Conservation (phyloP, 1,139 yeast species). For the Yamadazyma aaseri region DNA sequence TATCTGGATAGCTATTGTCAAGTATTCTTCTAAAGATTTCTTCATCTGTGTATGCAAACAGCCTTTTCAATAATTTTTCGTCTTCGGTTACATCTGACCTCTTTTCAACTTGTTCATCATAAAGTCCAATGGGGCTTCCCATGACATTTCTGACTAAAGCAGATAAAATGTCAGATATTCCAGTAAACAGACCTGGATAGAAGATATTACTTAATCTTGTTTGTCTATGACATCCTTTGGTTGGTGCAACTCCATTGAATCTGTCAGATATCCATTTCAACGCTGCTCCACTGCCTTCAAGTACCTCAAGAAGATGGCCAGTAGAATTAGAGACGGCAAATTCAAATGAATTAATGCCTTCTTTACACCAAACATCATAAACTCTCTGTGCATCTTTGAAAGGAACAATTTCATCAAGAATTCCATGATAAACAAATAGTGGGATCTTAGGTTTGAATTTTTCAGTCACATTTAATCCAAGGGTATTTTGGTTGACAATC, state of each 20-base stretch:
- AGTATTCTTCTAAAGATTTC: too few species aligned
- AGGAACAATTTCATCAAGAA: slow-evolving; percentile 30
- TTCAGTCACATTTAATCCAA: slow-evolving; percentile 14
- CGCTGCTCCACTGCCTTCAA: slow-evolving; percentile 31
- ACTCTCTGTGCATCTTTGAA: slow-evolving; percentile 23
- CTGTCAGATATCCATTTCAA: slow-evolving; percentile 24
- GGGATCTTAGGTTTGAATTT: slow-evolving; percentile 28
- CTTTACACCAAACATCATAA: slow-evolving; percentile 30
- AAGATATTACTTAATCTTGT: slow-evolving; percentile 22
- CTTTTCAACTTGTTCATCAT: neutral
- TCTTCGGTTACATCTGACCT: neutral
- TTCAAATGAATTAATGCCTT: slow-evolving; percentile 29
- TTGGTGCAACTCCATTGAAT: slow-evolving; percentile 21
- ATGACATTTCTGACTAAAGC: slow-evolving; percentile 10
- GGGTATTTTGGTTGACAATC: slow-evolving; percentile 19
- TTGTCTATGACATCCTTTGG: slow-evolving; percentile 27
- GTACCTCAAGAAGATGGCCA: slow-evolving; percentile 27
- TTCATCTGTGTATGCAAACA: too few species aligned
- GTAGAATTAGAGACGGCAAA: slow-evolving; percentile 23
- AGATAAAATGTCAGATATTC: slow-evolving; percentile 5
- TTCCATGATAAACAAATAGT: slow-evolving; percentile 33
- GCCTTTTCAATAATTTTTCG: too few species aligned
- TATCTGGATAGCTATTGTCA: too few species aligned
- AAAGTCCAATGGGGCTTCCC: slow-evolving; percentile 14
- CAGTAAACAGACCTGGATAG: slow-evolving; percentile 21